Conservation (phyloP, 2,329 filamentous ascomycete species). For the Hymenoscyphus scutula region DNA sequence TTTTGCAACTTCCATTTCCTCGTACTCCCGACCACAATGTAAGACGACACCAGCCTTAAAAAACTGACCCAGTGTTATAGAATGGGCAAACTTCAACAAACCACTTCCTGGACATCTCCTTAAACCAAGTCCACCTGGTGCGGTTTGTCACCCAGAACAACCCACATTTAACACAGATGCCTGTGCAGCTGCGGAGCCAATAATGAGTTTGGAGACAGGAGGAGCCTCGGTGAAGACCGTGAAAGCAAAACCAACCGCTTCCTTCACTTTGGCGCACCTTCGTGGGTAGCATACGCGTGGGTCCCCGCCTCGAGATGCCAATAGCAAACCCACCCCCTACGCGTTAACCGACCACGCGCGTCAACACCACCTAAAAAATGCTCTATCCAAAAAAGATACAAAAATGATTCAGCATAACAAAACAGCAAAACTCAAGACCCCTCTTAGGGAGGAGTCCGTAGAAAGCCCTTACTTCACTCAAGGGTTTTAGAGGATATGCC, state of each 20-base stretch:
- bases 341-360: too few relatives aligned
- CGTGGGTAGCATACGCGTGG: too few relatives aligned
- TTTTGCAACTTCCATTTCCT: neutral
- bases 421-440: neutral
- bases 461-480: neutral
- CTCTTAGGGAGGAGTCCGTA: neutral
- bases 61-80: constrained; percentile 47
- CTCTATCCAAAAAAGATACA: neutral
- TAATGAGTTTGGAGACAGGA: too few relatives aligned
- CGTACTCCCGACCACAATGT: constrained; percentile 36
- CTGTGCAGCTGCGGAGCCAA: constrained; percentile 39
- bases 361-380: too few relatives aligned
- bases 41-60: constrained; percentile 47
- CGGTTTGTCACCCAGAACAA: constrained; percentile 44
- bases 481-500: neutral
- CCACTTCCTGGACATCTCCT: constrained; percentile 45
- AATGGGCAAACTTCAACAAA: constrained; percentile 48
- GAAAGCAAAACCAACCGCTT: too few relatives aligned
- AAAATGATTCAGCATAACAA: neutral
- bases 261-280: too few relatives aligned
- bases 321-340: too few relatives aligned
- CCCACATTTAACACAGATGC: constrained; percentile 34
- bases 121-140: constrained; percentile 43
- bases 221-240: too few relatives aligned
- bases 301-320: too few relatives aligned